Conservation (phyloP, 805 yeast species). For the Suhomyces tanzawaensis region DNA sequence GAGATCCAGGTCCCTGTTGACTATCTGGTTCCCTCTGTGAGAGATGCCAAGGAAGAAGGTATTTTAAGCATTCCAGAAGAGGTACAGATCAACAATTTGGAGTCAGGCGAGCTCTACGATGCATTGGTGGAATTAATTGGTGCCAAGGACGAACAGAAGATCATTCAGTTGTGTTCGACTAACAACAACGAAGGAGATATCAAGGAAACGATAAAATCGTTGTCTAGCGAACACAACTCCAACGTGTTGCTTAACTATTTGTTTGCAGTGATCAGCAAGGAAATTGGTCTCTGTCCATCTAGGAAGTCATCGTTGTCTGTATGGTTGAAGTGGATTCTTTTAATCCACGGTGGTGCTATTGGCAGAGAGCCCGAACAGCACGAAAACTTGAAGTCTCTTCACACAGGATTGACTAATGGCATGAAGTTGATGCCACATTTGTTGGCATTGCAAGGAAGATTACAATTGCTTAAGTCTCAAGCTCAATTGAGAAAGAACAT, state of each 20-base stretch:
- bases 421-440: conserved; percentile 62
- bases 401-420: conserved; percentile 53
- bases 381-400: conserved; percentile 55
- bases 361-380: conserved; percentile 51
- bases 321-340: conserved; percentile 83
- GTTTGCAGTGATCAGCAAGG: conserved; percentile 26
- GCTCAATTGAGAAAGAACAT: conserved; percentile 54
- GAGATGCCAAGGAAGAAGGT: background rate
- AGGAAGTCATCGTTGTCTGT: conserved; percentile 30
- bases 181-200: conserved; percentile 31
- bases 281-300: conserved; percentile 29
- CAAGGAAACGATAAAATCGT: conserved; percentile 33
- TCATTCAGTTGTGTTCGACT: conserved; percentile 25
- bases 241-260: conserved; percentile 18
- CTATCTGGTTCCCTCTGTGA: background rate
- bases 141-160: conserved; percentile 5
- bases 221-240: conserved; percentile 33
- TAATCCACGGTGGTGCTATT: conserved; percentile 66
- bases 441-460: conserved; percentile 80
- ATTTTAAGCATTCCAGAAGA: conserved; percentile 19
- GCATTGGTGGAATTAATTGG: conserved; percentile 13
- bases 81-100: conserved; percentile 21
- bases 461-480: conserved; percentile 75
- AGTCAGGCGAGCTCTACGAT: conserved; percentile 18
- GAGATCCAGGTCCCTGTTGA: conserved; percentile 12